These are phyloP conservation scores for Telfairia occidentalis DNA, from an alignment of 331 rosid genomes.

Conservation along the genomic window DNA sequence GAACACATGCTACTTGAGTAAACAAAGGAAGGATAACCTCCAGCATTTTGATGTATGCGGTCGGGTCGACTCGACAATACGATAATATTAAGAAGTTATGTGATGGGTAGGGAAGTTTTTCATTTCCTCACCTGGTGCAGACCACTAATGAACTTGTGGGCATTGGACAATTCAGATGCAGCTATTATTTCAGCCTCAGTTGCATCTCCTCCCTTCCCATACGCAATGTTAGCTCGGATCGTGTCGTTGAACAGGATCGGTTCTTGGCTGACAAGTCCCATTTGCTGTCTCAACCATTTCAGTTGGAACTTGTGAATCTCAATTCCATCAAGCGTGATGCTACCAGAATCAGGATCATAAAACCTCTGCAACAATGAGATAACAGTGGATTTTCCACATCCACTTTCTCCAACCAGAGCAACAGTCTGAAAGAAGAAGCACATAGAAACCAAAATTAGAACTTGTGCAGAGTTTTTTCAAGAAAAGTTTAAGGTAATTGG, in stretches of 20 bases:
- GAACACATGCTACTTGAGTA: no score
- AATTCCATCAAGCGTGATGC: constrained; percentile 30
- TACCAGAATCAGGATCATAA: constrained; percentile 34
- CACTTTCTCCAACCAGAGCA: constrained; percentile 45
- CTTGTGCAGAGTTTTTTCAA: not conserved
- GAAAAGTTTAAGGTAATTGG: not conserved
- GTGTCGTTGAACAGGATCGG: constrained; percentile 37
- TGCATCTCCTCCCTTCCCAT: constrained; percentile 30
- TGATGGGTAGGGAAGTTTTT: not conserved
- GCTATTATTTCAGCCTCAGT: constrained; percentile 28
- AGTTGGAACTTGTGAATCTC: constrained; percentile 26
- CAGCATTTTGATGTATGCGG: no score
- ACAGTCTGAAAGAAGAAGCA: constrained; percentile 21
- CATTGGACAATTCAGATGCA: constrained; percentile 36
- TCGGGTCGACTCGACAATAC: no score
- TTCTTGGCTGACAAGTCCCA: constrained; percentile 47
- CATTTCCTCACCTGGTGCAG: constrained; percentile 21
- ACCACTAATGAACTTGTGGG: constrained; percentile 33
- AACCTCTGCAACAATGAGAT: constrained; percentile 32
- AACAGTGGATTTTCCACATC: constrained; percentile 42
- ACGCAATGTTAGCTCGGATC: constrained; percentile 31
- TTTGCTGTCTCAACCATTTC: constrained; percentile 39
- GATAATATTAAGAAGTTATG: not conserved
- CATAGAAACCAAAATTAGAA: not conserved
- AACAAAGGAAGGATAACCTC: no score